Conservation (phyloP, 441 rosid genomes). For the Oxalis stricta region DNA sequence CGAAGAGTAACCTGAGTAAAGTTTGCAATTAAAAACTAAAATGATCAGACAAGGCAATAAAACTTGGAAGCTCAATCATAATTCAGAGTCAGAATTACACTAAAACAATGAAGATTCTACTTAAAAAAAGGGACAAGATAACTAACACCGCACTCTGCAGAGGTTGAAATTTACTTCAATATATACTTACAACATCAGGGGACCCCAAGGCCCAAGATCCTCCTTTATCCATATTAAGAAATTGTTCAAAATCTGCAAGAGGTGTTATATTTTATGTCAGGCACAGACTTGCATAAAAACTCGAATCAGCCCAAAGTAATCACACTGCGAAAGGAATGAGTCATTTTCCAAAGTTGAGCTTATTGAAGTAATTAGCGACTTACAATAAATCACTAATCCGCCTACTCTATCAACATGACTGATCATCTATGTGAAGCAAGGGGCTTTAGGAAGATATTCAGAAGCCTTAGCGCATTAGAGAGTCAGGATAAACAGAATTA, state of each 20-base stretch:
- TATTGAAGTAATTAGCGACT: too few species aligned
- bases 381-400: too few species aligned
- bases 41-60: background rate
- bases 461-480: too few species aligned
- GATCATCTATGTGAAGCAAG: too few species aligned
- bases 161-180: background rate
- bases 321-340: background rate
- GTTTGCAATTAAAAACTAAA: background rate
- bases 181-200: constrained; percentile 20
- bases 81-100: background rate
- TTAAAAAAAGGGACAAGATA: background rate
- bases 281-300: background rate
- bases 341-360: background rate
- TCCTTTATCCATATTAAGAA: constrained; percentile 22
- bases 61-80: background rate
- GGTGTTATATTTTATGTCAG: background rate
- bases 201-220: constrained; percentile 29
- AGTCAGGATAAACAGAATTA: too few species aligned
- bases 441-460: too few species aligned
- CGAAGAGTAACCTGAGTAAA: background rate
- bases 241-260: constrained; percentile 17
- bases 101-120: background rate
- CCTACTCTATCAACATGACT: too few species aligned
- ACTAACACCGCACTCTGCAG: background rate
- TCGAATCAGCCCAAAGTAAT: background rate